phyloP scores from a whole-genome alignment of 2,329 filamentous ascomycete genomes.

The Sporothrix globosa region DNA sequence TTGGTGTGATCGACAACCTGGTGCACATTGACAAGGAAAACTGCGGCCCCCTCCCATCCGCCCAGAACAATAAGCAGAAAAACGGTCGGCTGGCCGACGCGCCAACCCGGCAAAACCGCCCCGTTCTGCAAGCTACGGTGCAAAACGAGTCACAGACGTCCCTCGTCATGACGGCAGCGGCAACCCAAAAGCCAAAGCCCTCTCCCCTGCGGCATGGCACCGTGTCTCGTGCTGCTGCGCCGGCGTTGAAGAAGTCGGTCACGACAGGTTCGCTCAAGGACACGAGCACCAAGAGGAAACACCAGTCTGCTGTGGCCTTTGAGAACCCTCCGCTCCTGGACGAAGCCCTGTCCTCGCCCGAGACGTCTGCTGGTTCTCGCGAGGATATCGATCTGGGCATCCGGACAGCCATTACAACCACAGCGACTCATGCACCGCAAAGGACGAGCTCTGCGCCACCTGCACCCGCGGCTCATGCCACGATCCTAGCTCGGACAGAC shows the following conservation, averaged over 20 bases:
- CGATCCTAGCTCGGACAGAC: conserved; percentile 16
- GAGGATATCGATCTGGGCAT: conserved; percentile 30
- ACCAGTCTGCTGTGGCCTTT: background rate
- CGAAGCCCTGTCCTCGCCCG: conserved; percentile 33
- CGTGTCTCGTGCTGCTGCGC: background rate
- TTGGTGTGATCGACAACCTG: conserved; percentile 33
- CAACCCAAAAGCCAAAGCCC: conserved; percentile 14
- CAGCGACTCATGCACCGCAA: background rate
- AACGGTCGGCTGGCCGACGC: conserved; percentile 8
- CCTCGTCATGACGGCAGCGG: conserved; percentile 29
- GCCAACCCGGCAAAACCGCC: conserved; percentile 24
- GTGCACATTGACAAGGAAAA: conserved; percentile 34
- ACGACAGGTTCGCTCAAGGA: background rate
- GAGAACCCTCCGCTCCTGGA: conserved; percentile 26
- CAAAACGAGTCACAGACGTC: conserved; percentile 38
- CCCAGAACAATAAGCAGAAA: background rate
- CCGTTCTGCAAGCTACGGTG: conserved; percentile 35
- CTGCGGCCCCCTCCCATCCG: background rate
- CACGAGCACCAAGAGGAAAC: conserved; percentile 19
- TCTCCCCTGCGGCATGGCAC: conserved; percentile 29
- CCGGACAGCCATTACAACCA: conserved; percentile 9
- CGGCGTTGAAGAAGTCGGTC: conserved; percentile 18
- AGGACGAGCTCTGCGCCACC: conserved; percentile 14
- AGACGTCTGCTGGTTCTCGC: conserved; percentile 34
- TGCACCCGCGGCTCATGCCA: background rate